These are phyloP conservation scores for Microcera coccophila DNA, from an alignment of 2,329 filamentous ascomycete genomes.

Conservation along the genomic window DNA sequence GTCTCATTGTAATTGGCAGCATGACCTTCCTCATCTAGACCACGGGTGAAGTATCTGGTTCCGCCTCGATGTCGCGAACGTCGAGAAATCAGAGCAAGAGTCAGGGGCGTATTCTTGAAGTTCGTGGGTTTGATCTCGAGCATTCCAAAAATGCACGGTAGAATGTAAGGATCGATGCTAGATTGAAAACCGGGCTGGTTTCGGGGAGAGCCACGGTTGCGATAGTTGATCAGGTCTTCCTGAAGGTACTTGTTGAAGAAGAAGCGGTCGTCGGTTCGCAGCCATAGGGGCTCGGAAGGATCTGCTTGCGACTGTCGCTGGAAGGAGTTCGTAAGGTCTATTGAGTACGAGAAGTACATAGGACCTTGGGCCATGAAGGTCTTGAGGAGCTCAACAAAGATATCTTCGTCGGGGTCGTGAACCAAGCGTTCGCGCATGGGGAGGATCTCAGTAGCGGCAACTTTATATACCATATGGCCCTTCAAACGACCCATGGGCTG, in stretches of 20 bases:
- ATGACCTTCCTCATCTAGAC: constrained; percentile 87
- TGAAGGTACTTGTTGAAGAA: constrained; percentile 98
- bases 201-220: constrained; percentile 58
- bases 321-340: constrained; percentile 95
- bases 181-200: constrained; percentile 67
- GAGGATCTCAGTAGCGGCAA: constrained; percentile 85
- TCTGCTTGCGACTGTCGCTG: constrained; percentile 84
- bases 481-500: constrained; percentile 86
- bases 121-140: constrained; percentile 82
- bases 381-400: constrained; percentile 78
- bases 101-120: constrained; percentile 80
- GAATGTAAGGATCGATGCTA: constrained; percentile 82
- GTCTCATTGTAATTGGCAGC: constrained; percentile 99
- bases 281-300: constrained; percentile 73
- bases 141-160: constrained; percentile 96
- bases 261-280: constrained; percentile 91
- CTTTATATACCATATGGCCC: constrained; percentile 94
- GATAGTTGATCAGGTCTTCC: constrained; percentile 86
- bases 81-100: constrained; percentile 81
- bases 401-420: constrained; percentile 90
- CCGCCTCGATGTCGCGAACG: constrained; percentile 84
- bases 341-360: constrained; percentile 97
- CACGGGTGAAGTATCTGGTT: constrained; percentile 91
- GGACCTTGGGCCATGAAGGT: constrained; percentile 76
- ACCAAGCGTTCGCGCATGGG: constrained; percentile 89